Evolutionary conservation across 177 flowering plant genomes (phyloP), one percentile per base, ranked within the genome.

Genomic region (Vitis hybrid): DNA sequence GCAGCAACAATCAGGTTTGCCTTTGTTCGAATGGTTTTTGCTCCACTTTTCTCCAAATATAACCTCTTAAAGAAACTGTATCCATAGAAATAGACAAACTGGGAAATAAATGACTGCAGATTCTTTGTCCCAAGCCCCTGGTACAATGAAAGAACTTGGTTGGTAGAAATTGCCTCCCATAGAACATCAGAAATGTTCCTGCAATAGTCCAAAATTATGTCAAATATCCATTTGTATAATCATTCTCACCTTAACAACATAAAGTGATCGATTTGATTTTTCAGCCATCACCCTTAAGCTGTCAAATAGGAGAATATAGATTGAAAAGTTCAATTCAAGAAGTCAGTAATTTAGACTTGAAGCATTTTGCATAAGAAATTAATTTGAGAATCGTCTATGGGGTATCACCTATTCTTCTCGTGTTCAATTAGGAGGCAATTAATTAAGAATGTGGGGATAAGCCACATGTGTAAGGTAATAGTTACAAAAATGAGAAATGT

Each of bases 81-180:
- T 50, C 89, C 90, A 74, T 89, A 87, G 72, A 89, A 89, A 72
- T 89, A 89, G 63, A 89, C 52, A 78, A 89, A 89, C 67, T 81
- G 85, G 16, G 88, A 81, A 69, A 86, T 75, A 63, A 87, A 82
- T 9, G 93, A 85, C 68, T 87, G 93, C 73, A 89, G 55, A 69
- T 86, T 89, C 82, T 89, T 87, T 52, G 91, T 87, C 68, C 89
- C 88, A 54, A 89, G 81, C 4, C 93, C 93, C 75, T 87, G 93
- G 75, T 87, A 89, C 79, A 89, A 61, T 48, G 93, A 87, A 48
- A 83, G 81, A 71, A 89, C 69, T 75, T 86, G 86, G 21, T 76
- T 60, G 8, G 66, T 81, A 12, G 86, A 85, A 66, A 89, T 70
- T 55, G 93, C 93, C 80, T 89, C 93, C 85, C 80, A 85, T 4